Evolutionary conservation across 1,284 basidiomycete species (phyloP), one percentile per base, ranked within the genome.

Genomic region (Hymenochaete sp.): DNA sequence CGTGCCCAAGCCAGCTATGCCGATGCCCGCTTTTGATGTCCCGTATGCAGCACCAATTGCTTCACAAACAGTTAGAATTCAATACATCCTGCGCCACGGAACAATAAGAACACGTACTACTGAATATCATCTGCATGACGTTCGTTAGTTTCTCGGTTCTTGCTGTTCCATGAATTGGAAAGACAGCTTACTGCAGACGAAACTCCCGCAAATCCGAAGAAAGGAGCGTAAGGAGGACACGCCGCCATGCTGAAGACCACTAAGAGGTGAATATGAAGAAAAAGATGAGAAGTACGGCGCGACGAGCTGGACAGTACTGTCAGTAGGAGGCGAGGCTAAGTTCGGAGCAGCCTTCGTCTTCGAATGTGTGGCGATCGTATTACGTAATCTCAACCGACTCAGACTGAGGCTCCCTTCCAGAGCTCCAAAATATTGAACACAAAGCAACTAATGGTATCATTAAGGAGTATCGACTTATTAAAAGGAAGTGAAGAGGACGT

Each of bases 21-120:
- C 96, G 57, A 99, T 97, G 38, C 96, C 96, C 38, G 95, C 79
- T 67, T 99, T 99, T 40, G 93, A 81, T 0, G 96, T 99, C 35
- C 96, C 96, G 65, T 91, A 93, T 14, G 95, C 93, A 52, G 95
- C 95, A 53, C 96, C 95, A 37, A 96, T 71, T 54, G 93, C 84
- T 87, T 55, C 19, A 51, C 31, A 21, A 28, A 19, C 24, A 27
- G 46, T 38, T 35, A 19, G 42, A 13, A 45, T 25, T 28, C 11
- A 35, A 42, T 28, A 48, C 43, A 36, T 28, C 42, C 14, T 47
- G 42, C 38, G 31, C 38, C 24, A 26, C 16, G 50, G 37, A 22
- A 3, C 10, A n/a, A 5, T 7, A 37, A 28, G 33, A 36, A 32
- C 55, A 69, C 76, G 55, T 57, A 91, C 88, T 91, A 68, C 86